Evolutionary conservation across 2,329 filamentous ascomycete species (phyloP), one percentile per base, ranked within the genome.

Genomic region (Talaromyces pinophilus): DNA sequence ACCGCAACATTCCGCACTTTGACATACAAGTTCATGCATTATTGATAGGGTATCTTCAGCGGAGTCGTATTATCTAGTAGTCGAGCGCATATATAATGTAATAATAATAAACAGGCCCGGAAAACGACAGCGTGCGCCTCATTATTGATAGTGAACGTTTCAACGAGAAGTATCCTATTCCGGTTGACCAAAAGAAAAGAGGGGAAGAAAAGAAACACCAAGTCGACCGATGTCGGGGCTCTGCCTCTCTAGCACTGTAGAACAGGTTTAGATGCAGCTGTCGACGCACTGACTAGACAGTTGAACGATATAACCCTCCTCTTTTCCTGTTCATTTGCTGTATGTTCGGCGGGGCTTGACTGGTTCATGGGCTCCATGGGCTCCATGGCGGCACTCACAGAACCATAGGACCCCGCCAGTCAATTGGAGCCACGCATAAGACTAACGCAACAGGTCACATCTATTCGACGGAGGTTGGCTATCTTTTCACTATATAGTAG

Each of bases 341-440:
- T 25, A 10, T 15, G 33, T 15, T 57, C 30, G 30, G 54, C 54
- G 54, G 33, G 54, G 54, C 54, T 57, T 57, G 30, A 33, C 33
- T 57, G 54, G 54, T 62, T 46, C 48, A n/a, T 62, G 28, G 44
- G n/a, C 15, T 30, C 28, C 48, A n/a, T 62, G 28, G 44, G n/a
- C 15, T 30, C 28, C 19, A 59, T 38, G 59, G 48, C 19, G 52
- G 50, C 54, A 65, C 30, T 33, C 30, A 57, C n/a, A 38, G 8
- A 61, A 44, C 48, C 48, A 44, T 35, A 30, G 28, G 50, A 46
- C 50, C 40, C 40, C 48, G 33, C 57, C 63, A 46, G 54, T 68
- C 64, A 68, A 66, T 68, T 68, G 64, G 64, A 68, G 67, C 67
- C 67, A 68, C 67, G 67, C 60, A 66, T 66, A 57, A 65, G 60